Conservation (phyloP, 208 protist genomes). For the Lotmaria passim region DNA sequence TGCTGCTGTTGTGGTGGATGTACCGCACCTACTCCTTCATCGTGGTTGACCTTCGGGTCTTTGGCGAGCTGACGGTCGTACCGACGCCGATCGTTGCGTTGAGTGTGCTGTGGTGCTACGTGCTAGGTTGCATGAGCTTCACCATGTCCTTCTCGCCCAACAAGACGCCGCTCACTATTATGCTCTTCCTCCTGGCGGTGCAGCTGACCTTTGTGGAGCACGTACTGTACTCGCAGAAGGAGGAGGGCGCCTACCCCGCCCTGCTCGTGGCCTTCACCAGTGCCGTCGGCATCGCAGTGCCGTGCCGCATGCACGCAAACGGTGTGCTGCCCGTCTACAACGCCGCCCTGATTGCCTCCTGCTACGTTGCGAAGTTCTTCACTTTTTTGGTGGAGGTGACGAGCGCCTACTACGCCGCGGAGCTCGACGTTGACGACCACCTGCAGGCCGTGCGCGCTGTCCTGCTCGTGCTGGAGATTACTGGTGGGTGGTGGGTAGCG, state of each 20-base stretch:
- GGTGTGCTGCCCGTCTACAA: constrained; percentile 47
- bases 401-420: constrained; percentile 68
- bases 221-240: constrained; percentile 86
- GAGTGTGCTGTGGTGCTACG: constrained; percentile 79
- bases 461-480: constrained; percentile 38
- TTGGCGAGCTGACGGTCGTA: constrained; percentile 71
- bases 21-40: constrained; percentile 89
- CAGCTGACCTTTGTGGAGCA: constrained; percentile 84
- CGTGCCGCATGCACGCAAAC: constrained; percentile 68
- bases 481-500: constrained; percentile 59
- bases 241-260: constrained; percentile 77
- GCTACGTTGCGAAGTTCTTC: constrained; percentile 78
- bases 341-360: constrained; percentile 64
- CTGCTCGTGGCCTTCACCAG: constrained; percentile 75
- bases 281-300: constrained; percentile 58
- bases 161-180: constrained; percentile 51
- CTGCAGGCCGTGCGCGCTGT: constrained; percentile 1
- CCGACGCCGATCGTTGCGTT: constrained; percentile 65
- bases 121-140: constrained; percentile 84
- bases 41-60: constrained; percentile 80
- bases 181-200: constrained; percentile 70
- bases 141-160: constrained; percentile 64
- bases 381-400: constrained; percentile 84
- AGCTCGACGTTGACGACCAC: constrained; percentile 28
- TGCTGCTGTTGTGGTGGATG: constrained; percentile 91